These are phyloP conservation scores for Stylosanthes scabra DNA, from an alignment of 331 rosid genomes.

Conservation along the genomic window DNA sequence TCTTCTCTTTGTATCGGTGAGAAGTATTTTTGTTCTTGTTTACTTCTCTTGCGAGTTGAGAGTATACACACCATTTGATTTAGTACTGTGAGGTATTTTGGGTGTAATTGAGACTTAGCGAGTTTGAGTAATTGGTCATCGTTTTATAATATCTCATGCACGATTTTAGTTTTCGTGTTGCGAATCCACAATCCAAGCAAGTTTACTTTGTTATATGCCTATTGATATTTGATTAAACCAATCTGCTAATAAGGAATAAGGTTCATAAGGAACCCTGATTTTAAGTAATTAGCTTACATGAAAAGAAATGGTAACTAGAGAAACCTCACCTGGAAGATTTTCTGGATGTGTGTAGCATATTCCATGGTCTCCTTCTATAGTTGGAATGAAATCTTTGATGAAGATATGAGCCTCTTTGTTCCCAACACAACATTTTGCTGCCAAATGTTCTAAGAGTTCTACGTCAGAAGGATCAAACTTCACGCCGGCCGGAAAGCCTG, in stretches of 20 bases:
- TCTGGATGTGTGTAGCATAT: constrained; percentile 83
- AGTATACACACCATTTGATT: too few species aligned
- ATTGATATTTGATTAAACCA: background rate
- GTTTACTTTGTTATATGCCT: background rate
- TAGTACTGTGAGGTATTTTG: too few species aligned
- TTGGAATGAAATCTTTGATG: constrained; percentile 76
- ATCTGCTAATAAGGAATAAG: background rate
- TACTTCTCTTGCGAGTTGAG: too few species aligned
- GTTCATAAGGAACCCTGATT: background rate
- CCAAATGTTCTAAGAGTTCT: constrained; percentile 69
- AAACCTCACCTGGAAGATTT: constrained; percentile 78
- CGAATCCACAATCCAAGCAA: background rate
- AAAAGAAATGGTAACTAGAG: background rate
- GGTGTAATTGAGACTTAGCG: too few species aligned
- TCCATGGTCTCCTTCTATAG: constrained; percentile 69
- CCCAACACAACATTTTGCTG: constrained; percentile 67
- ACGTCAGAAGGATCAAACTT: constrained; percentile 85
- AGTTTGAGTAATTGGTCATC: too few species aligned
- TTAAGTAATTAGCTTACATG: background rate
- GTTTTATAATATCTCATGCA: too few species aligned
- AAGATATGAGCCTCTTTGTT: constrained; percentile 55
- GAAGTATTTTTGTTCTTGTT: too few species aligned
- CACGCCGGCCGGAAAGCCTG: constrained; percentile 82
- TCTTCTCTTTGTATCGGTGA: too few species aligned
- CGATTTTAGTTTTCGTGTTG: too few species aligned